Evolutionary conservation across 352 stramenopile species (phyloP).

Genomic region (Pythium phragmitis): DNA sequence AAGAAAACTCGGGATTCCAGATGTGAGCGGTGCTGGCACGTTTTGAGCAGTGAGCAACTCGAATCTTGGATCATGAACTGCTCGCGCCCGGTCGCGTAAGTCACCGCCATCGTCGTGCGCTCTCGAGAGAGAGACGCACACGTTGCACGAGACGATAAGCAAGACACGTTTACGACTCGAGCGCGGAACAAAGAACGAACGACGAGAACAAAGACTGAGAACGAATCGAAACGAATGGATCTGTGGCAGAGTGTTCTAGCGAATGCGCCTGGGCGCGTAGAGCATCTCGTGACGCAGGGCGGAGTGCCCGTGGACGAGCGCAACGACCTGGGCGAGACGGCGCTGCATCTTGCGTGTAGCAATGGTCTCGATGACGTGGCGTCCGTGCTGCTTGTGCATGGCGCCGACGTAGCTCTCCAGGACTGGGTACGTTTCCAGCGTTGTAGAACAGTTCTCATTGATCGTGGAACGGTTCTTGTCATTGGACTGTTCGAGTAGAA

Average conservation of each 20-base stretch:
- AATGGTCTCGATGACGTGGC: conserved; percentile 53
- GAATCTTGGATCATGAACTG: conserved; percentile 22
- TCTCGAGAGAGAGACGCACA: neutral
- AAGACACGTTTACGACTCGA: neutral
- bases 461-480: conserved; percentile 6
- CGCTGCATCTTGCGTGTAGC: conserved; percentile 67
- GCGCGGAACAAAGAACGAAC: conserved; percentile 5
- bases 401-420: conserved; percentile 43
- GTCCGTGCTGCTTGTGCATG: conserved; percentile 53
- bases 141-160: neutral
- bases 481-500: neutral
- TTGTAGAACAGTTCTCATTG: conserved; percentile 1
- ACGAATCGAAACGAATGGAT: conserved; percentile 20
- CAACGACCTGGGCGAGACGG: conserved; percentile 72
- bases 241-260: conserved; percentile 19
- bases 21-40: conserved; percentile 1
- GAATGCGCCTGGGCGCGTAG: conserved; percentile 11
- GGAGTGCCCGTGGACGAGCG: conserved; percentile 50
- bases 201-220: conserved; percentile 11
- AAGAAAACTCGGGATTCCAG: neutral
- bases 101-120: conserved; percentile 4
- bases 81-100: conserved; percentile 20
- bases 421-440: conserved; percentile 54
- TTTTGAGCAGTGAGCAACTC: conserved; percentile 17
- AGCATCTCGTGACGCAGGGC: conserved; percentile 19